Evolutionary conservation across 306 rosid species (phyloP), one percentile per base, ranked within the genome.

Genomic region (Ormosia semicastrata): DNA sequence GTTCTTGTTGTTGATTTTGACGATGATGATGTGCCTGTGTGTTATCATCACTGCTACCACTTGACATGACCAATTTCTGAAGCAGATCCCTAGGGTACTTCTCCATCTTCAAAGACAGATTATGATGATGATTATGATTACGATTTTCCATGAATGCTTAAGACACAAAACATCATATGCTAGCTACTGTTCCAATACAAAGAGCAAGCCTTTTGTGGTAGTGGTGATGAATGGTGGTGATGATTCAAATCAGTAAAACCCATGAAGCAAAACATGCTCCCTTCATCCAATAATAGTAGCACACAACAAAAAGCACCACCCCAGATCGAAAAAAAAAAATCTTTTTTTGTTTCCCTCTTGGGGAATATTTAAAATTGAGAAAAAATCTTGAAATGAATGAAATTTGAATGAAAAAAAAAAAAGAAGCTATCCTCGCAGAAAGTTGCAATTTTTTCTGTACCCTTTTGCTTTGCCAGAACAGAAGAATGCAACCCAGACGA

Each of bases 41-140:
- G 8, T 7, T 32, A 18, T 18, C 63, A 57, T 8, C 6, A 24
- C 13, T 4, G 8, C 14, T 36, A 62, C 46, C 70, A 59, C 82
- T 50, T 39, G 85, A 74, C 7, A 15, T 32, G 74, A 72, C 63
- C 58, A 96, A 85, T 60, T 91, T 91, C 80, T 89, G 91, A 54
- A 96, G 85, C 82, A 96, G 91, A 93, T 96, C 99, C 80, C 92
- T 92, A 7, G 98, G 97, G 83, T 76, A 88, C 13, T 86, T 88
- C 1, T 92, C 94, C 67, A 84, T 86, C 80, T 83, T 82, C 67
- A 87, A 50, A 75, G 84, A 76, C 4, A 82, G 30, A 39, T 75
- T 87, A 12, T 43, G 36, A 2, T 32, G 44, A 4, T 32, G 12
- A 12, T 6, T 33, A 30, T 52, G 11, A 34, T 17, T 13, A 15